Percentiles rank a stretch among this genome's conserved stretches.
These are phyloP conservation scores for Xylariaceae sp. DNA, from an alignment of 2,329 filamentous ascomycete genomes.

Conservation along the genomic window DNA sequence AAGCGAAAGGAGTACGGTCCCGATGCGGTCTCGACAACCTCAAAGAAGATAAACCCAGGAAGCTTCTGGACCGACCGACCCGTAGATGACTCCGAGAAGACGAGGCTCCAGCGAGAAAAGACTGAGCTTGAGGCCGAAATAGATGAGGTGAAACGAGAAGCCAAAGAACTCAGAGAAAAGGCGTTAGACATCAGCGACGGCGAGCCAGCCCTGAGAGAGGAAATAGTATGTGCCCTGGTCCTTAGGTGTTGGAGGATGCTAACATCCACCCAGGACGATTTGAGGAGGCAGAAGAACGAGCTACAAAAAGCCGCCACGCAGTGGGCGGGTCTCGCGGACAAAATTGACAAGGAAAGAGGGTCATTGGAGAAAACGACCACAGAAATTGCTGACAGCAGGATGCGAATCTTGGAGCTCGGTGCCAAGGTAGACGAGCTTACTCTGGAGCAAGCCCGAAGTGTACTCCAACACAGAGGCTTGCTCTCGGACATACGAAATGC, in stretches of 20 bases:
- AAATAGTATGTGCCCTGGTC: slow-evolving; percentile 32
- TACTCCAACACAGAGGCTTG: slow-evolving; percentile 46
- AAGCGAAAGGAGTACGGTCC: slow-evolving; percentile 76
- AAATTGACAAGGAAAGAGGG: slow-evolving; percentile 42
- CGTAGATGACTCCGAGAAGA: slow-evolving; percentile 59
- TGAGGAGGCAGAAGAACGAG: slow-evolving; percentile 56
- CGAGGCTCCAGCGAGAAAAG: slow-evolving; percentile 49
- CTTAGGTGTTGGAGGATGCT: slow-evolving; percentile 14
- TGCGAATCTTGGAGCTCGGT: slow-evolving; percentile 42
- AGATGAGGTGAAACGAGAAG: slow-evolving; percentile 26
- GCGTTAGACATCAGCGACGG: slow-evolving; percentile 29
- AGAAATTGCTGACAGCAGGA: slow-evolving; percentile 26
- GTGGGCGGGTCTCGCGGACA: slow-evolving; percentile 61
- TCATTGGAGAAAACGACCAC: slow-evolving; percentile 23
- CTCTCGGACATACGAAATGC: slow-evolving; percentile 55
- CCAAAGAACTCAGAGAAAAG: slow-evolving; percentile 29
- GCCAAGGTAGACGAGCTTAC: slow-evolving; percentile 47
- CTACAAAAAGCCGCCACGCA: slow-evolving; percentile 59
- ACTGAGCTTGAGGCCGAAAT: slow-evolving; percentile 31
- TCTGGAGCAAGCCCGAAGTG: slow-evolving; percentile 47
- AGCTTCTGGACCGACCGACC: slow-evolving; percentile 70
- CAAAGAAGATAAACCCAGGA: slow-evolving; percentile 53
- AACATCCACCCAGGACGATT: slow-evolving; percentile 28
- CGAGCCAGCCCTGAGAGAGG: slow-evolving; percentile 34
- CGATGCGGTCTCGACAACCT: slow-evolving; percentile 61